Evolutionary conservation across 371 early-diverging fungal genomes (phyloP).

Genomic region (Phascolomyces articulosus): DNA sequence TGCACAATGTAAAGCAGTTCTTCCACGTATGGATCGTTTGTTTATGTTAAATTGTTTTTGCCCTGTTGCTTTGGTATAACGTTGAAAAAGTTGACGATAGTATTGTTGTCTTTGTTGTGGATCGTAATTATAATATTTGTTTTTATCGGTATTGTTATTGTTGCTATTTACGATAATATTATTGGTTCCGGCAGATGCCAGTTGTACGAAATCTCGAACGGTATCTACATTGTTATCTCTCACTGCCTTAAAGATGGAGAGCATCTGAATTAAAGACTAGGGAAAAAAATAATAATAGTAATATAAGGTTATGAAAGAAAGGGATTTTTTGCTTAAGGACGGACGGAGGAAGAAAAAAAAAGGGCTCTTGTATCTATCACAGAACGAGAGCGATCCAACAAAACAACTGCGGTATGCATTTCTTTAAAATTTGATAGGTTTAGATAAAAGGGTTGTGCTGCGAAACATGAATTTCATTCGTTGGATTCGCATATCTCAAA

Average conservation of each 20-base stretch:
- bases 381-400: too few relatives aligned
- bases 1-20: constrained; percentile 54
- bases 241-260: constrained; percentile 48
- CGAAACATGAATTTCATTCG: too few relatives aligned
- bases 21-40: constrained; percentile 45
- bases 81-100: constrained; percentile 14
- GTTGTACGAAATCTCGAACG: constrained; percentile 32
- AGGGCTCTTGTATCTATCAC: too few relatives aligned
- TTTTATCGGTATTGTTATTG: background rate
- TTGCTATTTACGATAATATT: background rate
- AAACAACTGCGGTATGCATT: too few relatives aligned
- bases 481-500: too few relatives aligned
- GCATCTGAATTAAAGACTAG: constrained; percentile 28
- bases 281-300: too few relatives aligned
- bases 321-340: too few relatives aligned
- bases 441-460: too few relatives aligned
- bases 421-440: too few relatives aligned
- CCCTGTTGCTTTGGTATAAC: constrained; percentile 2
- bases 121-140: constrained; percentile 5
- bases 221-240: constrained; percentile 47
- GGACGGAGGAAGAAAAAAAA: too few relatives aligned
- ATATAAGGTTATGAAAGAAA: too few relatives aligned
- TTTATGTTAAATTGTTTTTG: constrained; percentile 46
- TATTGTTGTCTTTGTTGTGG: constrained; percentile 23
- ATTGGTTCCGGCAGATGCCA: constrained; percentile 14